These are phyloP conservation scores for Phytopythium chamaehyphon DNA, from an alignment of 352 stramenopile genomes.

Conservation along the genomic window DNA sequence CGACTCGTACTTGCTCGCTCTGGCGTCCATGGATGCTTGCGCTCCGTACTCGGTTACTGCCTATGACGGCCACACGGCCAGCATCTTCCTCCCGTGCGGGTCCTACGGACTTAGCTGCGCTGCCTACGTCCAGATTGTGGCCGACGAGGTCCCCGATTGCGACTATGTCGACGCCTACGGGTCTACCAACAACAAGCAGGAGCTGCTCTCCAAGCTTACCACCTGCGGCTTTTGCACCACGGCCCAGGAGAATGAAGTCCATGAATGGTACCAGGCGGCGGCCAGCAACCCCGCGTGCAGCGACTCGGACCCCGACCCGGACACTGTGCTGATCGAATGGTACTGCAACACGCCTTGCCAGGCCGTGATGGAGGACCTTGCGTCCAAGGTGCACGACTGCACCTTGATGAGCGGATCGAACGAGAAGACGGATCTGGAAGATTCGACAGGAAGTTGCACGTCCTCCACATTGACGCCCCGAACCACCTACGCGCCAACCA, in stretches of 20 bases:
- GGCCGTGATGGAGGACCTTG: constrained; percentile 3
- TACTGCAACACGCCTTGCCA: not conserved
- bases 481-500: no score
- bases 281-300: not conserved
- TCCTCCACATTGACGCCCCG: no score
- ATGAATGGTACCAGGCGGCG: constrained; percentile 1
- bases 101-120: constrained; percentile 2
- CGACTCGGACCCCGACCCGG: not conserved
- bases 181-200: constrained; percentile 4
- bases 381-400: constrained; percentile 1
- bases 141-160: constrained; percentile 2
- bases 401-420: constrained; percentile 4
- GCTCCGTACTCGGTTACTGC: no score
- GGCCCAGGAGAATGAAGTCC: constrained; percentile 1
- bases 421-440: constrained; percentile 1
- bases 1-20: no score
- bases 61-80: not conserved
- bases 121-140: not conserved
- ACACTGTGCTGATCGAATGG: constrained; percentile 1
- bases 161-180: constrained; percentile 1
- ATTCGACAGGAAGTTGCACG: not conserved
- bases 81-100: not conserved
- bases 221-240: constrained; percentile 3
- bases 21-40: no score
- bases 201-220: not conserved